Evolutionary conservation across 495 filamentous ascomycete genomes (phyloP).

Genomic region (Daldinia childiae): DNA sequence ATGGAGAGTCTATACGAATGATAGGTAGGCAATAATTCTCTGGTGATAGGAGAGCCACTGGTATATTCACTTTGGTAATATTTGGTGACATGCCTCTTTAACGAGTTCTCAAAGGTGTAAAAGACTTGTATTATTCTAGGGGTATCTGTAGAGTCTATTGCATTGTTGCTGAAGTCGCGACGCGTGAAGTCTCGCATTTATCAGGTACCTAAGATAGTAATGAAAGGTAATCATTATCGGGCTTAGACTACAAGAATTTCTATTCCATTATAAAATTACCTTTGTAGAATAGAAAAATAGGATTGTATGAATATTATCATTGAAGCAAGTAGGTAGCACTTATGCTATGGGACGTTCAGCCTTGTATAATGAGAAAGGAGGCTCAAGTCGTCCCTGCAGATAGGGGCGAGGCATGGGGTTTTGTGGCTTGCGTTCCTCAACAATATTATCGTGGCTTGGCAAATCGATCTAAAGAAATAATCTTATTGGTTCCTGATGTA

Average conservation of each 20-base stretch:
- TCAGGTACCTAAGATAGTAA: neutral
- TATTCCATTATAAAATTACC: neutral
- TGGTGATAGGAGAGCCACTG: too few relatives aligned
- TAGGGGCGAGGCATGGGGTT: neutral
- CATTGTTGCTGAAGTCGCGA: neutral
- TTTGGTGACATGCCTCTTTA: too few relatives aligned
- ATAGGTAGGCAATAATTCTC: too few relatives aligned
- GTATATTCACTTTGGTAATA: too few relatives aligned
- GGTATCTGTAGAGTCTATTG: neutral
- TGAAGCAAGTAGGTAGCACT: neutral
- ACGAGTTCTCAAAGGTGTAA: too few relatives aligned
- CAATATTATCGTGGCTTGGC: neutral
- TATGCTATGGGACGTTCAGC: neutral
- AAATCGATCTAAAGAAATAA: neutral
- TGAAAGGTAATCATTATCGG: neutral
- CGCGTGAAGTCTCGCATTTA: neutral
- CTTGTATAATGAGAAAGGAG: neutral
- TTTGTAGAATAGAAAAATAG: neutral
- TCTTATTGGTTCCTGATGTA: neutral
- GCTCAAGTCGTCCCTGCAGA: neutral
- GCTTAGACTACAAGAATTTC: neutral
- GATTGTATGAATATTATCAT: neutral
- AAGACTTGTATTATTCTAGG: too few relatives aligned
- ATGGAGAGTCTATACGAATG: neutral
- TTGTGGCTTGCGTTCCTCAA: neutral